Evolutionary conservation across 2,329 filamentous ascomycete species (phyloP), one percentile per base, ranked within the genome.

Genomic region (Epicoccum sorghinum): DNA sequence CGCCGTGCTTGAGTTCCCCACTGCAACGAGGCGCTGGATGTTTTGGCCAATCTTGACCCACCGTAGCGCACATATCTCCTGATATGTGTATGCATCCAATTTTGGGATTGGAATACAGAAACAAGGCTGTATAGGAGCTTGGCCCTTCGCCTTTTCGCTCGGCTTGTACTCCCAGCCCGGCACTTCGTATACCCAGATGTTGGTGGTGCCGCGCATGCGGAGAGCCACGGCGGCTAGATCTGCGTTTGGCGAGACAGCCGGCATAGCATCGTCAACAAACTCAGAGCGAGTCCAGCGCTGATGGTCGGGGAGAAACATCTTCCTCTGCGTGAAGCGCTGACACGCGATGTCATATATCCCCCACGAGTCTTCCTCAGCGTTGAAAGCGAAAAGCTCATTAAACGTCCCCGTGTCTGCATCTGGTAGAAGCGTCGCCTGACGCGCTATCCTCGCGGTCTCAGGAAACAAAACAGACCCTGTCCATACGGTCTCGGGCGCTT

Each of bases 361-460:
- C 73, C 74, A 77, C 1, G 68, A 71, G 47, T 76, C 73, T 38
- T 75, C 69, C 41, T 76, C 67, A 5, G 73, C 66, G 38, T 76
- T 73, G 61, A 75, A 77, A 18, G 74, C 75, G 57, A 77, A 75
- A 2, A 77, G 57, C 58, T 76, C 74, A 29, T 69, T 76, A 53
- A 75, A 68, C 1, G 73, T 73, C 0, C 72, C 73, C 0, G 71
- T 74, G 22, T 71, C 68, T 0, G 70, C 65, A 50, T 76, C 74
- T 14, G 74, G 75, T 32, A 77, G 65, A 1, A 77, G 57, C 10
- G 72, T 72, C 2, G 74, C 74, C 51, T 77, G 75, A 12, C 72
- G 64, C 23, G 73, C 74, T 46, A 72, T 72, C 32, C 65, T 67
- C 13, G 72, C 65, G 10, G 68, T 74, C 53, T 77, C 73, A 1